A percentile compares a stretch with the other conserved stretches of the same genome.
phyloP scores from a whole-genome alignment of 1,139 yeast species.

The Pichia sp. region DNA sequence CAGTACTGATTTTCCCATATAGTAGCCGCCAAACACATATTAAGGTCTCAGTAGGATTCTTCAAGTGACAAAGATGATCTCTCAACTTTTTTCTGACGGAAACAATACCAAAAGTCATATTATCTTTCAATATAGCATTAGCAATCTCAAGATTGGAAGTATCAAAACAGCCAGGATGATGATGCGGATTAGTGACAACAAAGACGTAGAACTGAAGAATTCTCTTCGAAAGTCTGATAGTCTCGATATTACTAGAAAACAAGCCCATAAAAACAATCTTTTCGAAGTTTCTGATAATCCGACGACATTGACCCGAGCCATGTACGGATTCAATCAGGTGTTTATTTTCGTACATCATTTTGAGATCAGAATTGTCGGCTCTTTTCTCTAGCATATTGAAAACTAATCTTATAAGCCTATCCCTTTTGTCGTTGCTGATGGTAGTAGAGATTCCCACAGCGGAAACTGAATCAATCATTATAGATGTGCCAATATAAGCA shows the following conservation, averaged over 20 bases:
- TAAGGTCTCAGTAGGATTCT: constrained; percentile 53
- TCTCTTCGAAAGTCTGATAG: constrained; percentile 21
- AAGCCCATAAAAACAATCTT: constrained; percentile 19
- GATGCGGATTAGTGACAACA: constrained; percentile 18
- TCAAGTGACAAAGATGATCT: constrained; percentile 47
- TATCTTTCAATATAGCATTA: constrained; percentile 45
- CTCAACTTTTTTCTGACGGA: constrained; percentile 67
- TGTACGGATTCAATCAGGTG: constrained; percentile 13
- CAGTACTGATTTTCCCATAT: constrained; percentile 30
- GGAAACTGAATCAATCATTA: constrained; percentile 20
- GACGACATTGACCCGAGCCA: constrained; percentile 15
- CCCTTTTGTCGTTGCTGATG: constrained; percentile 14
- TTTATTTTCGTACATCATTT: constrained; percentile 6
- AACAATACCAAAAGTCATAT: constrained; percentile 66
- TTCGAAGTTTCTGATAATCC: constrained; percentile 21
- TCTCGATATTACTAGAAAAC: constrained; percentile 23
- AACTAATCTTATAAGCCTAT: constrained; percentile 17
- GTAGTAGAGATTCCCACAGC: constrained; percentile 16
- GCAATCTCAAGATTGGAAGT: constrained; percentile 41
- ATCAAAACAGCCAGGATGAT: constrained; percentile 28
- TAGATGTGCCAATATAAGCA: constrained; percentile 19
- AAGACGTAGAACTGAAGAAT: constrained; percentile 19
- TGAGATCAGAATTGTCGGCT: constrained; percentile 10
- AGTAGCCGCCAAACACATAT: constrained; percentile 56
- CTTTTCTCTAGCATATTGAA: constrained; percentile 18